These are phyloP conservation scores for Rhamnella rubrinervis DNA, from an alignment of 331 rosid genomes.

Conservation along the genomic window DNA sequence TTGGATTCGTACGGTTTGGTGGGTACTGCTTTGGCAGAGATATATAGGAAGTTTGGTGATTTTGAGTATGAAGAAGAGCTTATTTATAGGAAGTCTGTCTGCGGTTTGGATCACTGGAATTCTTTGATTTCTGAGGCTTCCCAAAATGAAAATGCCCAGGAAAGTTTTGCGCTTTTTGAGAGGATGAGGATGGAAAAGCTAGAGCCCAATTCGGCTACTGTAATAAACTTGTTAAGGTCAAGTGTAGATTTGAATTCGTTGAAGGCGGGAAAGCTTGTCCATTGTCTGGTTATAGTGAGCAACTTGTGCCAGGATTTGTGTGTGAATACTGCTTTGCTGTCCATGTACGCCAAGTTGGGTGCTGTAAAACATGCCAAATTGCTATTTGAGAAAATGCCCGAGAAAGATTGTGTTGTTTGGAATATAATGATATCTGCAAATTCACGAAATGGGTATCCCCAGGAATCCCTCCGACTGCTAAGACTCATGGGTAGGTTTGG, in stretches of 20 bases:
- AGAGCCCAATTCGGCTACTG: slow-evolving; percentile 35
- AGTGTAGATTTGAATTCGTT: slow-evolving; percentile 44
- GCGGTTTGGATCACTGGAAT: slow-evolving; percentile 39
- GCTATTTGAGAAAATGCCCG: slow-evolving; percentile 62
- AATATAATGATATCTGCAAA: slow-evolving; percentile 65
- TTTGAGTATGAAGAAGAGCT: slow-evolving; percentile 22
- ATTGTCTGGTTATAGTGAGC: slow-evolving; percentile 46
- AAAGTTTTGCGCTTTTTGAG: slow-evolving; percentile 29
- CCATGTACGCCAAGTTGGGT: slow-evolving; percentile 64
- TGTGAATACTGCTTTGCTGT: slow-evolving; percentile 67
- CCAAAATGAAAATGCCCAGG: slow-evolving; percentile 35
- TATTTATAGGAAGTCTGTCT: slow-evolving; percentile 20
- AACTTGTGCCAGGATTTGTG: slow-evolving; percentile 43
- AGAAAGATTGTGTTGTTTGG: slow-evolving; percentile 73
- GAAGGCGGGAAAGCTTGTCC: slow-evolving; percentile 45
- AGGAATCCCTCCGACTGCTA: slow-evolving; percentile 48
- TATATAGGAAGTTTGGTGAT: slow-evolving; percentile 27
- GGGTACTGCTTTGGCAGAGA: slow-evolving; percentile 33
- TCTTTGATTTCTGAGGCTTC: slow-evolving; percentile 40
- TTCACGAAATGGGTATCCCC: slow-evolving; percentile 32
- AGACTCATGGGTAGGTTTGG: slow-evolving; percentile 54
- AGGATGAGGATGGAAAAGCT: slow-evolving; percentile 44
- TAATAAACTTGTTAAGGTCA: slow-evolving; percentile 43
- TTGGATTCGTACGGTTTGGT: slow-evolving; percentile 48
- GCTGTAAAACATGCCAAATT: slow-evolving; percentile 39